phyloP scores from a whole-genome alignment of 305 asterid genomes.

The Solanum chacoense region DNA sequence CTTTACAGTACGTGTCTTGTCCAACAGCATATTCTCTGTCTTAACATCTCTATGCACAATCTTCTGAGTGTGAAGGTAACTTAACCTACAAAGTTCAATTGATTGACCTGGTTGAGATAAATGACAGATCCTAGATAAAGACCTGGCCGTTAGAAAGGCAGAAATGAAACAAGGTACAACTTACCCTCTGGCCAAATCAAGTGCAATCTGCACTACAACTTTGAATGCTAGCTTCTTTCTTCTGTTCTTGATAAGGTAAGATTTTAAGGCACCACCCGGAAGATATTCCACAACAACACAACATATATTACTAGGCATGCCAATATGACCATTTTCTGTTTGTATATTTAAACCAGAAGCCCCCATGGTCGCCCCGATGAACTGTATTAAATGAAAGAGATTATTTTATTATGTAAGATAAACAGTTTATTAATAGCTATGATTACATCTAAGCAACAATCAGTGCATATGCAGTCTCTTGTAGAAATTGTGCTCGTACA shows the following conservation, averaged over 20 bases:
- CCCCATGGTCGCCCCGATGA: slow-evolving; percentile 35
- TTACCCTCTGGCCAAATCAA: slow-evolving; percentile 37
- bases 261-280: slow-evolving; percentile 30
- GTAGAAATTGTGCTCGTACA: neutral
- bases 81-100: slow-evolving; percentile 13
- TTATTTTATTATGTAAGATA: neutral
- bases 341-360: slow-evolving; percentile 20
- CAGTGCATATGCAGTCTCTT: neutral
- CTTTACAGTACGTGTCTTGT: slow-evolving; percentile 21
- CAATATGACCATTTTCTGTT: slow-evolving; percentile 23
- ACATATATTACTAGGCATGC: slow-evolving; percentile 27
- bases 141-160: neutral
- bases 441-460: neutral
- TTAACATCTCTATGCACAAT: slow-evolving; percentile 37
- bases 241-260: slow-evolving; percentile 25
- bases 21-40: slow-evolving; percentile 30
- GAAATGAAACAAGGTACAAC: neutral
- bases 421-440: neutral
- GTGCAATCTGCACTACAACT: slow-evolving; percentile 30
- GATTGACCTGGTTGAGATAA: neutral
- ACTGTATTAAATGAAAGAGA: slow-evolving; percentile 6
- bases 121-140: neutral
- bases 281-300: slow-evolving; percentile 36
- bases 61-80: slow-evolving; percentile 26
- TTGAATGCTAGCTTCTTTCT: slow-evolving; percentile 28